Evolutionary conservation across 1,284 basidiomycete genomes (phyloP), one percentile per base, ranked within the genome.

Genomic region (Schizophyllum amplum): DNA sequence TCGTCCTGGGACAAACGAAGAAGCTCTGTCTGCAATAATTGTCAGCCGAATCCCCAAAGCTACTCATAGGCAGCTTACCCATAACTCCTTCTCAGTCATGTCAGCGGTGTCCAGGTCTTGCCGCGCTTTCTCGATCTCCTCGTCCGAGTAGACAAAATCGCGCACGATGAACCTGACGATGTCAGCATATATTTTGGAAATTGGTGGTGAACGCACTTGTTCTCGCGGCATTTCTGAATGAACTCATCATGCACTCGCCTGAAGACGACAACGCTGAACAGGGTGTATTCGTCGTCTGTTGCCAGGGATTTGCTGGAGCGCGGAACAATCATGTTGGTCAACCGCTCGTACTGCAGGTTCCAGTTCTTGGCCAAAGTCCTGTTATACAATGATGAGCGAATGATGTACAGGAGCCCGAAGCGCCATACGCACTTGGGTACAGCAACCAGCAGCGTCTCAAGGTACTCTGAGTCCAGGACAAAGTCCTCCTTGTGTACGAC

Each of bases 241-340:
- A 96, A 98, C 58, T 98, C 91, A 63, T 99, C 96, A 66, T 90
- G 87, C 52, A 93, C 84, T 66, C 92, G 88, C 66, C 86, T 87
- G 80, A 99, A 99, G 24, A 98, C 78, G 24, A 96, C 92, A 1
- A 94, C 93, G 33, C 84, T 82, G 67, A 90, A 94, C 20, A 99
- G 79, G 20, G 83, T 81, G 69, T 86, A 99, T 64, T 99, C 97
- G 59, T 93, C 87, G 68, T 99, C 97, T 27, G 86, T 78, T 1
- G 87, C 77, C 52, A 99, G 52, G 15, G 59, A 94, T 93, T 75
- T 80, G 52, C 94, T 89, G 48, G 94, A 96, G 58, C 97, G 83
- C n/a, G 97, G 97, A 0, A 99, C 97, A 1, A 99, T 89, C 91
- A 98, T 94, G 24, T 79, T 64, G 0, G 91, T 80, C 55, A 99